Evolutionary conservation across 148 eudicot genomes (phyloP).

Genomic region (Gaultheria prostrata): DNA sequence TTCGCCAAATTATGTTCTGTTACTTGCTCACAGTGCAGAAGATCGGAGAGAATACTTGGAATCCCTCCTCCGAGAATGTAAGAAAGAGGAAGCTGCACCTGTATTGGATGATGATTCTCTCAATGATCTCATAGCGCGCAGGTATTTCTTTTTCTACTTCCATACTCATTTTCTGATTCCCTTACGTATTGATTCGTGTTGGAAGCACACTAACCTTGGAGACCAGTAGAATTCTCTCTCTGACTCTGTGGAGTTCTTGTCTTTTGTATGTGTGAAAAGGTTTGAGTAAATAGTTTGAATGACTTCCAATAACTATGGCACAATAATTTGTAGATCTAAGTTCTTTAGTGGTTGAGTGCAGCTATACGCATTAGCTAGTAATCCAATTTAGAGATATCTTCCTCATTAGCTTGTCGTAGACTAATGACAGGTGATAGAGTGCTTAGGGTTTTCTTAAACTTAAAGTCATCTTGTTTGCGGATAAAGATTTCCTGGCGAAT

Average conservation of each 20-base stretch:
- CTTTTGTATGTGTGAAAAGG: background rate
- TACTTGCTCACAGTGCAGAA: constrained; percentile 66
- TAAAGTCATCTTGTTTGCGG: background rate
- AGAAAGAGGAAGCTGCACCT: constrained; percentile 98
- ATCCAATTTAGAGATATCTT: constrained; percentile 7
- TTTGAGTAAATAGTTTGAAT: background rate
- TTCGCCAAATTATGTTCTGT: constrained; percentile 11
- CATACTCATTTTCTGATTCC: background rate
- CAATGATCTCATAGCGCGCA: constrained; percentile 91
- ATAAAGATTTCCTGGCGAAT: background rate
- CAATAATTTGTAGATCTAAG: background rate
- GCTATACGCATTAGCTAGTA: background rate
- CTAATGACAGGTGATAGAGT: background rate
- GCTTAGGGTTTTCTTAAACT: background rate
- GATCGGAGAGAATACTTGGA: constrained; percentile 98
- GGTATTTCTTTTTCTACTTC: constrained; percentile 38
- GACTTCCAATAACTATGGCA: background rate
- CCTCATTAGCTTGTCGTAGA: background rate
- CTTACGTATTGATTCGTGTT: background rate
- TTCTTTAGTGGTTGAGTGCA: background rate
- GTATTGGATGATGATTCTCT: constrained; percentile 89
- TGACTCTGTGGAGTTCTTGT: background rate
- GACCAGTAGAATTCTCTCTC: background rate
- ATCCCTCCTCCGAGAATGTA: constrained; percentile 84
- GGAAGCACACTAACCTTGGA: background rate